Base-by-base conservation (phyloP, 2,329 filamentous ascomycete species). In the Diplodia sapinea region DNA sequence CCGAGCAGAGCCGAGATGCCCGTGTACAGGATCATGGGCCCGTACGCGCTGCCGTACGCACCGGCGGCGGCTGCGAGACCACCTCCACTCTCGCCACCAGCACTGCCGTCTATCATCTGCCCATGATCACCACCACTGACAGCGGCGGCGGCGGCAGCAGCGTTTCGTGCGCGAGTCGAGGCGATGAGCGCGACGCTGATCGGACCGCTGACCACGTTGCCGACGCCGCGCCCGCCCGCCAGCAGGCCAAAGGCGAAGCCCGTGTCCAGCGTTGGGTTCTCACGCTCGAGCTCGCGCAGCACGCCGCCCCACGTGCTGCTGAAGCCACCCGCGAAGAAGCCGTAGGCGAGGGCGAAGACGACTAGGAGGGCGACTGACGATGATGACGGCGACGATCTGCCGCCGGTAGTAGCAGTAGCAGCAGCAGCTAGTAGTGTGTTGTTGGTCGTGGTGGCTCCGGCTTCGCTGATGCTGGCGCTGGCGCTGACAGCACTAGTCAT, bases 201-300 rank as follows among this genome's bases (percentile, higher is more conserved):
- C 0, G 84, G 83, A 3, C 84, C 84, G 68, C 77, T 79, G 3
- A 82, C 77, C 6, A 85, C 78, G 72, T 81, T 82, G 2, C 84
- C 84, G 47, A 86, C 78, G 0, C 83, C 84, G 43, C 82, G 79
- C 0, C 83, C 83, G 9, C 79, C 79, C 20, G 78, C 77, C 63
- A 85, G 74, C 7, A 83, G 71, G 0, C 77, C 79, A 66, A 85
- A 82, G 1, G 85, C 75, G 52, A 85, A 78, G 0, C 80, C 79
- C 5, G 79, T 74, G 33, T 85, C 83, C 26, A 74, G 23, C 36
- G 69, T 64, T 7, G 61, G 68, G 26, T 62, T 62, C 17, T 62
- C 57, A 26, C 40, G 40, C 57, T 62, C 40, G 26, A 62, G 47
- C 61, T 54, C 61, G 23, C 61, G 47, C 47, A 64, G 40, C 29